Conservation (phyloP, 2,329 filamentous ascomycete genomes). For the Xylariaceae sp. region DNA sequence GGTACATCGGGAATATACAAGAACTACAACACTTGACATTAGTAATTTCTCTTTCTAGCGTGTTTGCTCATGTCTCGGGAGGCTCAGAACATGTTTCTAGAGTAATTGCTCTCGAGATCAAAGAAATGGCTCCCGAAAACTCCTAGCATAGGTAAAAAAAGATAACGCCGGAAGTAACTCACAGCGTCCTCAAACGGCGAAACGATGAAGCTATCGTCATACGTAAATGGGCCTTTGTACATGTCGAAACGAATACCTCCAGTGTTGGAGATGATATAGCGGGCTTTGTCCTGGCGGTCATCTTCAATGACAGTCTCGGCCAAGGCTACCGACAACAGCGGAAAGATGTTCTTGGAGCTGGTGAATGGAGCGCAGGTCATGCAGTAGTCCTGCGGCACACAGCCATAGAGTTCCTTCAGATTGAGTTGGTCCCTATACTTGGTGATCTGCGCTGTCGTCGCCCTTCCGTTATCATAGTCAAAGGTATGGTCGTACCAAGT, state of each 20-base stretch:
- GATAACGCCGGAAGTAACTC: no score
- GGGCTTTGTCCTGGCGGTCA: constrained; percentile 46
- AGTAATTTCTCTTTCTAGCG: no score
- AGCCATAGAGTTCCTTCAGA: constrained; percentile 56
- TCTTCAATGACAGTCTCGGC: constrained; percentile 51
- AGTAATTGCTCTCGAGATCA: no score
- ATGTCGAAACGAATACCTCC: constrained; percentile 62
- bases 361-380: constrained; percentile 53
- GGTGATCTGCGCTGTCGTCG: constrained; percentile 50
- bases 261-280: constrained; percentile 60
- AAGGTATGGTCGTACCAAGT: constrained; percentile 47
- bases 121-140: no score
- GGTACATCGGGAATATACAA: constrained; percentile 53
- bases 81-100: no score
- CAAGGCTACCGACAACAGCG: constrained; percentile 50
- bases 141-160: no score
- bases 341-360: constrained; percentile 53
- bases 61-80: no score
- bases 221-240: constrained; percentile 61
- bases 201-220: constrained; percentile 51
- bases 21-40: constrained; percentile 31
- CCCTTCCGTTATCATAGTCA: constrained; percentile 46
- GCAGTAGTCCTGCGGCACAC: constrained; percentile 59
- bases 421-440: constrained; percentile 50
- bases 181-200: constrained; percentile 50